These are phyloP conservation scores for Gossypium turneri DNA, from an alignment of 345 rosid genomes.

Conservation along the genomic window DNA sequence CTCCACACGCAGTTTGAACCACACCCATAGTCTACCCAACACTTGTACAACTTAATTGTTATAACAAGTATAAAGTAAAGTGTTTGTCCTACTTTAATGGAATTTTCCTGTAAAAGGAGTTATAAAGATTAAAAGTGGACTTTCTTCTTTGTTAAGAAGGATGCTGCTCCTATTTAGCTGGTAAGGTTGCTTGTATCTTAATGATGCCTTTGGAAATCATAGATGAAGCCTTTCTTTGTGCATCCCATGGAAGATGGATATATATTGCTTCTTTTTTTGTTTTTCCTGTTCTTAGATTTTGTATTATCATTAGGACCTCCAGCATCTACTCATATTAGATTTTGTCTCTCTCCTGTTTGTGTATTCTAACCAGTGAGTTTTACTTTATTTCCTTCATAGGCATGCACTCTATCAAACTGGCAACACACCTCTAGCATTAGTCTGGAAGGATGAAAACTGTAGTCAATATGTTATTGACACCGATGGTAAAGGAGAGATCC, in stretches of 20 bases:
- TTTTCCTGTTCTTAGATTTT: background rate
- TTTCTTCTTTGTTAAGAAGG: background rate
- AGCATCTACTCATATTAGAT: background rate
- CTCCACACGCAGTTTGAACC: no score
- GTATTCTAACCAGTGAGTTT: background rate
- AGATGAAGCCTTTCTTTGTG: background rate
- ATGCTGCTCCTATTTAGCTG: background rate
- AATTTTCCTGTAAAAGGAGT: background rate
- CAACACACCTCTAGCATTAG: constrained; percentile 84
- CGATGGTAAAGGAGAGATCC: constrained; percentile 77
- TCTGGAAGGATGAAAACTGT: constrained; percentile 92
- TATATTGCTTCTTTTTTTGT: background rate
- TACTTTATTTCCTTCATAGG: constrained; percentile 37
- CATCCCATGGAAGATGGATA: background rate
- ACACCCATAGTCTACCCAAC: no score
- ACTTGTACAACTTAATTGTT: no score
- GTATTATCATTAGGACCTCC: background rate
- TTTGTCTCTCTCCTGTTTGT: constrained; percentile 11
- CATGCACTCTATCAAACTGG: constrained; percentile 89
- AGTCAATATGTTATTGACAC: constrained; percentile 96
- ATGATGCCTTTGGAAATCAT: background rate
- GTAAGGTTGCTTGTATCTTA: background rate
- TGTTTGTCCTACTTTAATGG: background rate
- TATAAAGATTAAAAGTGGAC: background rate
- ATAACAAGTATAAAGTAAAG: background rate